phyloP scores from a whole-genome alignment of 169 alveolate species.

The Plasmodium vivax region DNA sequence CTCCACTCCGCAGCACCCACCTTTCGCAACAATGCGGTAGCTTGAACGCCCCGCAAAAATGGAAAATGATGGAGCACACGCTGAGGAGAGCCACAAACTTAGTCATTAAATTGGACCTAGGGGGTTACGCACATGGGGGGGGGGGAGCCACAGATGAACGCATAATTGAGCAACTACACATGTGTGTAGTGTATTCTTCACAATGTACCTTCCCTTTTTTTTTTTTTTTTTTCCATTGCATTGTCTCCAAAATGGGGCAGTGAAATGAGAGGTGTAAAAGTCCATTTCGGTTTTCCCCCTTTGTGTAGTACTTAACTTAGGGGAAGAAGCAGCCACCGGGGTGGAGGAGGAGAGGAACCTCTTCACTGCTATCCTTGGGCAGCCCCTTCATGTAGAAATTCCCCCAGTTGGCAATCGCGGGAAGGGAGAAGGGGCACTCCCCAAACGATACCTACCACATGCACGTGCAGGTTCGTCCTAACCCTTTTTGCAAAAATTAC shows the following conservation, averaged over 20 bases:
- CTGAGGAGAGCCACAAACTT: not conserved
- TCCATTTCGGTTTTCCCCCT: not conserved
- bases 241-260: not conserved
- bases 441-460: not conserved
- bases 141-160: not conserved
- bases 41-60: constrained; percentile 9
- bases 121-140: not conserved
- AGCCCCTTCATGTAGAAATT: not conserved
- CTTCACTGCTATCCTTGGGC: not conserved
- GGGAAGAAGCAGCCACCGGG: not conserved
- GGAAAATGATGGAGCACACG: constrained; percentile 8
- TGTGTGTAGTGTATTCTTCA: not conserved
- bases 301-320: not conserved
- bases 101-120: constrained; percentile 28
- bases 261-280: not conserved
- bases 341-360: not conserved
- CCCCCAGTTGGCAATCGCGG: not conserved
- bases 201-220: not conserved
- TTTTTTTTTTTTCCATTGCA: not conserved
- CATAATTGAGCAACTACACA: not conserved
- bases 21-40: not conserved
- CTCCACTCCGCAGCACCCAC: not conserved
- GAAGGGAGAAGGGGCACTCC: not conserved
- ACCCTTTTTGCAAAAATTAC: not conserved
- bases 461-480: not conserved